Evolutionary conservation across 768 basidiomycete genomes (phyloP).

Genomic region (Harrya chromipes): DNA sequence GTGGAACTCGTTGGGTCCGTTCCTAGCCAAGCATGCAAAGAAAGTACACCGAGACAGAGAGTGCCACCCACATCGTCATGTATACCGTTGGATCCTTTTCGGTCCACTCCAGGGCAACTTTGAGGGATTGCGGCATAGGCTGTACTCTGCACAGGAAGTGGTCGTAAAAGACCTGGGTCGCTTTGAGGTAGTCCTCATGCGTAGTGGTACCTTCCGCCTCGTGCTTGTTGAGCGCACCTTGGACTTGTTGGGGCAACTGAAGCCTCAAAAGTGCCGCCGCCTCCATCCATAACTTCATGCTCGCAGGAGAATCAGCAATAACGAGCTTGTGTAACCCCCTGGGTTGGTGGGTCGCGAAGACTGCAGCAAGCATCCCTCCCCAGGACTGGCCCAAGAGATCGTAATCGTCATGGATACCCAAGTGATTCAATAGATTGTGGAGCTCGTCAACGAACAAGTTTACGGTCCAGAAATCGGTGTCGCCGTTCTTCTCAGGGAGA

Average conservation of each 20-base stretch:
- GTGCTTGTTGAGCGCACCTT: conserved; percentile 40
- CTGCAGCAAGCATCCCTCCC: conserved; percentile 45
- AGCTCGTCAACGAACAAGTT: conserved; percentile 53
- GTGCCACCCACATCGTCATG: conserved; percentile 42
- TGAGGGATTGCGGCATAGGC: conserved; percentile 43
- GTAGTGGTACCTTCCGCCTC: conserved; percentile 44
- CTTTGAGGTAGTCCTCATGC: conserved; percentile 43
- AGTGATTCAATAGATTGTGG: conserved; percentile 41
- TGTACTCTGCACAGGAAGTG: conserved; percentile 42
- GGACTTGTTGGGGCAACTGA: conserved; percentile 40
- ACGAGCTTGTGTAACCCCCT: conserved; percentile 45
- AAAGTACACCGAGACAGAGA: not conserved
- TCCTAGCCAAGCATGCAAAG: conserved; percentile 24
- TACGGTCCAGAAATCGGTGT: conserved; percentile 46
- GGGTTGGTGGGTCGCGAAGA: conserved; percentile 36
- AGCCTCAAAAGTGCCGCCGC: conserved; percentile 29
- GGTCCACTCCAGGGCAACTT: conserved; percentile 30
- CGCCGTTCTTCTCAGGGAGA: conserved; percentile 44
- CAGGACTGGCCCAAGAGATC: conserved; percentile 42
- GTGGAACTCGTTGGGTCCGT: conserved; percentile 40
- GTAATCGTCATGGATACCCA: conserved; percentile 44
- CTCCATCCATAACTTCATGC: conserved; percentile 42
- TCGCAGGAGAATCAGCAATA: conserved; percentile 44
- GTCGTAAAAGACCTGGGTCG: conserved; percentile 40
- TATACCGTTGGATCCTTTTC: conserved; percentile 49